These are phyloP conservation scores for Macroventuria anomochaeta DNA, from an alignment of 2,329 filamentous ascomycete genomes.

Conservation along the genomic window DNA sequence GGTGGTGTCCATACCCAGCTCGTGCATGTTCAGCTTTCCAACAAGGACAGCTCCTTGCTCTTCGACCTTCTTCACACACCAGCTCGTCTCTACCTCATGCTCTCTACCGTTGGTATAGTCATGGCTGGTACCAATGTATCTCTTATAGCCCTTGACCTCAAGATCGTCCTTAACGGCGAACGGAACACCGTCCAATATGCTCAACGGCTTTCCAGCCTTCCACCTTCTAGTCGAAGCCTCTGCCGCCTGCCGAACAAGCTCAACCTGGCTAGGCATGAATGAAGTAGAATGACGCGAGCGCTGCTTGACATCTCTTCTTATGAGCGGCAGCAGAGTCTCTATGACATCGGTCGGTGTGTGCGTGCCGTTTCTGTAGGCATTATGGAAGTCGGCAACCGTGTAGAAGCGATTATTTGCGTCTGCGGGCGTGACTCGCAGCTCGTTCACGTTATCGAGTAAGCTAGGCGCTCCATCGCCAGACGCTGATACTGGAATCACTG, in stretches of 20 bases:
- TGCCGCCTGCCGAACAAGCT: constrained; percentile 71
- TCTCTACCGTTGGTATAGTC: constrained; percentile 58
- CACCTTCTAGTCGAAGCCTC: constrained; percentile 76
- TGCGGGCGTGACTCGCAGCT: constrained; percentile 28
- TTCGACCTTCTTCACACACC: constrained; percentile 74
- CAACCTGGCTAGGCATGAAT: constrained; percentile 72
- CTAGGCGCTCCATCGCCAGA: constrained; percentile 23
- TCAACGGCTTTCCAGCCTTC: constrained; percentile 67
- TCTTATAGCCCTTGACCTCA: constrained; percentile 72
- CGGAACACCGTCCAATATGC: constrained; percentile 80
- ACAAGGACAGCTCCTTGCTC: constrained; percentile 77
- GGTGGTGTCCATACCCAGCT: constrained; percentile 80
- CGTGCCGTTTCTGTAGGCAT: constrained; percentile 72
- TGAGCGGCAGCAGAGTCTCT: constrained; percentile 73
- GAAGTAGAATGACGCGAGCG: constrained; percentile 70
- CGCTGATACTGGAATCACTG: constrained; percentile 57
- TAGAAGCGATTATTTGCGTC: constrained; percentile 42
- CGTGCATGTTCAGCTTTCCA: constrained; percentile 82
- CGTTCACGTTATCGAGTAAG: constrained; percentile 28
- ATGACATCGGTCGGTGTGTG: constrained; percentile 75
- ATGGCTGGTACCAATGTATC: constrained; percentile 68
- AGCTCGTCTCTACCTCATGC: constrained; percentile 62
- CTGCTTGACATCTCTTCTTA: constrained; percentile 64
- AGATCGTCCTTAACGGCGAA: constrained; percentile 85
- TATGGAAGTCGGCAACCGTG: constrained; percentile 77